Evolutionary conservation across 805 yeast species (phyloP).

Genomic region (Sungouiella blattae): DNA sequence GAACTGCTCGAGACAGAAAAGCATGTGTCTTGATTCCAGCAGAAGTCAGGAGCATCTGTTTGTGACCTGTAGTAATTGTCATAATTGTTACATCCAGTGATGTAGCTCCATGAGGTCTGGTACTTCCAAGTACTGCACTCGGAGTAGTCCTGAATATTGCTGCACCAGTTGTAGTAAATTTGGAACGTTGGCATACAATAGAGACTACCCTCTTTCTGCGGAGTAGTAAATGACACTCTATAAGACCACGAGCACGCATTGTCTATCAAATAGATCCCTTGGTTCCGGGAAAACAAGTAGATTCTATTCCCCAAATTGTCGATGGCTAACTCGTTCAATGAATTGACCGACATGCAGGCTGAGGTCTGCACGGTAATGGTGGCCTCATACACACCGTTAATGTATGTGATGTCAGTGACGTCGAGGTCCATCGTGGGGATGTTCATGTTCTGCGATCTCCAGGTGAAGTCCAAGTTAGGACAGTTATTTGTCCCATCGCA

Average conservation of each 20-base stretch:
- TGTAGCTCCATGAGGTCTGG: not conserved
- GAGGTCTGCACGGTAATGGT: not conserved
- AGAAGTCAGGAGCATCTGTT: constrained; percentile 1
- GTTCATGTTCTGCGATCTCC: not conserved
- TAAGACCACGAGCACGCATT: not conserved
- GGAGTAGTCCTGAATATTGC: not conserved
- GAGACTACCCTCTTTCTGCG: not conserved
- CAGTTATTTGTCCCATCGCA: not conserved
- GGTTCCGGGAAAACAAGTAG: not conserved
- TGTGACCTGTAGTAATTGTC: not conserved
- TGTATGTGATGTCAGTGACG: not conserved
- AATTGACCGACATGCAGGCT: not conserved
- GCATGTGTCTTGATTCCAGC: not conserved
- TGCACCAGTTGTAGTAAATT: constrained; percentile 3
- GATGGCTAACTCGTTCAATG: not conserved
- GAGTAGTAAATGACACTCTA: not conserved
- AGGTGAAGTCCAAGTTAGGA: not conserved
- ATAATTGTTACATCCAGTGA: not conserved
- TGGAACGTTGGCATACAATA: not conserved
- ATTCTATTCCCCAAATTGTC: not conserved
- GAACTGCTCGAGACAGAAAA: not conserved
- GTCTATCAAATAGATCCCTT: not conserved
- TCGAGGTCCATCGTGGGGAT: not conserved
- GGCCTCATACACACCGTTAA: not conserved
- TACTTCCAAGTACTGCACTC: not conserved